Evolutionary conservation across 169 alveolate species (phyloP).

Genomic region (Plasmodium chabaudi): DNA sequence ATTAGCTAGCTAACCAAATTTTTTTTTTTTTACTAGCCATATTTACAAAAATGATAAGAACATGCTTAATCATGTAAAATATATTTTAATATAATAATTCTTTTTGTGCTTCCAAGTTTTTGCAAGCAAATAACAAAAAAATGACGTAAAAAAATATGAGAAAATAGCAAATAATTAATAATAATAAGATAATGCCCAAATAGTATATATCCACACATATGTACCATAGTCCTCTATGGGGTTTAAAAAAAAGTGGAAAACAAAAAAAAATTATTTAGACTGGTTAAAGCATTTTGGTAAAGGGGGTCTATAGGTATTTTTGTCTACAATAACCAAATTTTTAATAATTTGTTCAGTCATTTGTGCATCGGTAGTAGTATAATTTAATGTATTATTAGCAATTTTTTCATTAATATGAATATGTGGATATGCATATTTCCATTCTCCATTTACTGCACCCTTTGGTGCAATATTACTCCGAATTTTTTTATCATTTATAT

Average conservation of each 20-base stretch:
- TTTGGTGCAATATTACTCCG: constrained; percentile 78
- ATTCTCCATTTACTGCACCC: constrained; percentile 85
- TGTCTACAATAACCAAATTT: constrained; percentile 32
- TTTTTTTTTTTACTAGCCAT: no score
- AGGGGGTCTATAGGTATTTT: constrained; percentile 48
- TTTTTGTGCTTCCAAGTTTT: no score
- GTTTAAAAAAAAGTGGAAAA: not conserved
- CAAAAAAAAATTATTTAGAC: not conserved
- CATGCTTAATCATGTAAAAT: no score
- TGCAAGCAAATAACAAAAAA: no score
- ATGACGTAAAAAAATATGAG: no score
- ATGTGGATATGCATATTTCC: constrained; percentile 83
- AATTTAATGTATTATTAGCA: constrained; percentile 12
- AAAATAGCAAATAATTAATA: no score
- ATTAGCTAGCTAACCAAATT: no score
- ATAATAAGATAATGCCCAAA: no score
- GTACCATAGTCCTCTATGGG: no score
- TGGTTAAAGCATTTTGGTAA: constrained; percentile 30
- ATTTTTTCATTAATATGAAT: constrained; percentile 29
- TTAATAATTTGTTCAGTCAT: not conserved
- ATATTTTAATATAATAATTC: no score
- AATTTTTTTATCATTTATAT: constrained; percentile 77
- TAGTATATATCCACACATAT: no score
- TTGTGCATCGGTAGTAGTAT: not conserved
- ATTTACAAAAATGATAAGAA: no score